phyloP scores from a whole-genome alignment of 176 grass and related monocot species.

The Ensete glaucum region DNA sequence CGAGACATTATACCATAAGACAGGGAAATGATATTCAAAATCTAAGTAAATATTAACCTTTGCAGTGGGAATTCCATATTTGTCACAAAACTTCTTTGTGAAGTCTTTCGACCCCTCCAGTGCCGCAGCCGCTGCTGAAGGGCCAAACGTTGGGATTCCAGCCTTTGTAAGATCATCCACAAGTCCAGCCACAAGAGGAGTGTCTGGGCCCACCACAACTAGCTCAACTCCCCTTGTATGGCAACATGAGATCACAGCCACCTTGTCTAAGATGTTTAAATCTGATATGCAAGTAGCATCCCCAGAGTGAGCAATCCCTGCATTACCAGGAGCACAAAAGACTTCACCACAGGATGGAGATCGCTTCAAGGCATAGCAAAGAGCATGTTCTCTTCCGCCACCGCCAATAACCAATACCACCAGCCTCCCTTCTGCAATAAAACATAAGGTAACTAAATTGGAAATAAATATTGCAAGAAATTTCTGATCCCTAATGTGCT shows the following conservation, averaged over 20 bases:
- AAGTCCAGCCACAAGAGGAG: conserved; percentile 62
- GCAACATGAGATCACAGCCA: conserved; percentile 49
- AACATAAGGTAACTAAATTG: no score
- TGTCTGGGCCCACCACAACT: conserved; percentile 85
- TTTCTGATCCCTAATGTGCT: no score
- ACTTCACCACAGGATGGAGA: conserved; percentile 66
- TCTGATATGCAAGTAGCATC: conserved; percentile 50
- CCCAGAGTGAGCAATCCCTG: conserved; percentile 56
- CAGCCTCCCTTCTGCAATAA: conserved; percentile 33
- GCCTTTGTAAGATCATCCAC: conserved; percentile 50
- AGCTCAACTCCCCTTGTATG: conserved; percentile 44
- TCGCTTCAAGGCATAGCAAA: conserved; percentile 63
- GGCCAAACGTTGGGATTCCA: conserved; percentile 60
- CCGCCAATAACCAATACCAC: conserved; percentile 69
- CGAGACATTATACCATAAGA: no score
- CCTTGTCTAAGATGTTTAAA: conserved; percentile 42
- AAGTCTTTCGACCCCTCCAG: conserved; percentile 88
- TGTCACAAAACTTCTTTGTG: conserved; percentile 80
- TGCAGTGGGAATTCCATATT: conserved; percentile 80
- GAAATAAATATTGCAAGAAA: no score
- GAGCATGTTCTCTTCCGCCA: conserved; percentile 75
- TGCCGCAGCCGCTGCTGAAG: conserved; percentile 64
- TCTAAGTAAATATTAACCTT: conserved; percentile 24
- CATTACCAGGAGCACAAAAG: conserved; percentile 72
- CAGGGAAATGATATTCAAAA: no score